These are phyloP conservation scores for Arthrobotrys iridis DNA, from an alignment of 2,329 filamentous ascomycete genomes.

Conservation along the genomic window DNA sequence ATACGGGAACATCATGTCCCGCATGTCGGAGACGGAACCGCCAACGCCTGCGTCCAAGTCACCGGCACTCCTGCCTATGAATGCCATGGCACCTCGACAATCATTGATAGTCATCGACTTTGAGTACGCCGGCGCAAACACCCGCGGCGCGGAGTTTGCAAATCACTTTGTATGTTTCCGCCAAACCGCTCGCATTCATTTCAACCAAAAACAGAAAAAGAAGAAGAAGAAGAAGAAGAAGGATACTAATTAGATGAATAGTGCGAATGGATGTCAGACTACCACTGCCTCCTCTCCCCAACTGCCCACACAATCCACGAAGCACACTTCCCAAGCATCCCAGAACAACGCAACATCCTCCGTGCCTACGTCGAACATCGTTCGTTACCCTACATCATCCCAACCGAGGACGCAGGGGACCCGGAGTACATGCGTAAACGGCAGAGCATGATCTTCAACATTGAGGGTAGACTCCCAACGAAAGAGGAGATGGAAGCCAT, in stretches of 20 bases:
- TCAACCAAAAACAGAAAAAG: neutral
- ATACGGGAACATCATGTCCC: slow-evolving; percentile 94
- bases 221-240: too few species aligned
- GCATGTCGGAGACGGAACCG: slow-evolving; percentile 61
- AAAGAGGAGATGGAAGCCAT: slow-evolving; percentile 72
- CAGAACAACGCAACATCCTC: slow-evolving; percentile 86
- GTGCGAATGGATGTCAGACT: slow-evolving; percentile 98
- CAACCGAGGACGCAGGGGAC: slow-evolving; percentile 63
- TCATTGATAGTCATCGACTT: slow-evolving; percentile 88
- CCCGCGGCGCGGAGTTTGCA: slow-evolving; percentile 87
- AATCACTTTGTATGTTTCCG: slow-evolving; percentile 81
- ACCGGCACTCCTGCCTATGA: slow-evolving; percentile 63
- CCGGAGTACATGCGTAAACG: slow-evolving; percentile 56
- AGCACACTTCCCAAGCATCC: slow-evolving; percentile 75
- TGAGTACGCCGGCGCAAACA: slow-evolving; percentile 92
- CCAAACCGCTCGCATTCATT: neutral
- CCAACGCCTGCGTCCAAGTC: slow-evolving; percentile 47
- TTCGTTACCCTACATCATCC: slow-evolving; percentile 61
- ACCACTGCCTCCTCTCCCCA: slow-evolving; percentile 76
- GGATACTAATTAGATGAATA: slow-evolving; percentile 58
- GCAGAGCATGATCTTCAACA: slow-evolving; percentile 73
- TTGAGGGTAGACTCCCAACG: slow-evolving; percentile 72
- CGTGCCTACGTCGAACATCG: slow-evolving; percentile 85
- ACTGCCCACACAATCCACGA: slow-evolving; percentile 73
- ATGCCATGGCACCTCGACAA: slow-evolving; percentile 58